Evolutionary conservation across 164 flowering plant species (phyloP).

Genomic region (Tinospora cordifolia): DNA sequence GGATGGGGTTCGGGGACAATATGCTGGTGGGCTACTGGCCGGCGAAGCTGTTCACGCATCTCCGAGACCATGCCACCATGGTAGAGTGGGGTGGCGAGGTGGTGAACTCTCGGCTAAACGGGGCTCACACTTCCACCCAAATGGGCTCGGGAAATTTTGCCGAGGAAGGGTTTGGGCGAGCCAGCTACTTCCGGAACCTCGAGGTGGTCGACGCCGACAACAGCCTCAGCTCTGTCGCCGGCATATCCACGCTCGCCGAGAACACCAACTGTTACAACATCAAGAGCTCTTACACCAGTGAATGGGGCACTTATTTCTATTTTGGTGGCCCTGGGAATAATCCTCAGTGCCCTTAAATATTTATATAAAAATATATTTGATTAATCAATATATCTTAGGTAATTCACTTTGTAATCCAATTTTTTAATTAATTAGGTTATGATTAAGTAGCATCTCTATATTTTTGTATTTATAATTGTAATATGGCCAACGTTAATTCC

Average conservation of each 20-base stretch:
- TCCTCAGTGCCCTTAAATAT: slow-evolving; percentile 45
- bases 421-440: too few species aligned
- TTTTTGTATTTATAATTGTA: too few species aligned
- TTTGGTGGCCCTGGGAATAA: slow-evolving; percentile 95
- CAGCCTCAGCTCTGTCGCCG: slow-evolving; percentile 54
- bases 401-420: too few species aligned
- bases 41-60: slow-evolving; percentile 59
- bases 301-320: slow-evolving; percentile 91
- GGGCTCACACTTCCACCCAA: slow-evolving; percentile 61
- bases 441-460: too few species aligned
- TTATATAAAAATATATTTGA: neutral
- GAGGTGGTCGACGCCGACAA: slow-evolving; percentile 88
- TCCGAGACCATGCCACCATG: slow-evolving; percentile 63
- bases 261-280: slow-evolving; percentile 85
- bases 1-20: slow-evolving; percentile 65
- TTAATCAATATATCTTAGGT: too few species aligned
- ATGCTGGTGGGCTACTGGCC: slow-evolving; percentile 74
- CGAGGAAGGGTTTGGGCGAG: slow-evolving; percentile 67
- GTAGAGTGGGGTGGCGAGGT: slow-evolving; percentile 87
- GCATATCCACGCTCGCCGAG: slow-evolving; percentile 69
- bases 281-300: slow-evolving; percentile 52
- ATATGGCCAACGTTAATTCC: too few species aligned
- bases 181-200: slow-evolving; percentile 84
- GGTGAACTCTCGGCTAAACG: slow-evolving; percentile 50
- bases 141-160: slow-evolving; percentile 85